A percentile compares a stretch with the other conserved stretches of the same genome.
phyloP scores from a whole-genome alignment of 2,329 filamentous ascomycete species.

The Aspergillus fumigatiaffinis region DNA sequence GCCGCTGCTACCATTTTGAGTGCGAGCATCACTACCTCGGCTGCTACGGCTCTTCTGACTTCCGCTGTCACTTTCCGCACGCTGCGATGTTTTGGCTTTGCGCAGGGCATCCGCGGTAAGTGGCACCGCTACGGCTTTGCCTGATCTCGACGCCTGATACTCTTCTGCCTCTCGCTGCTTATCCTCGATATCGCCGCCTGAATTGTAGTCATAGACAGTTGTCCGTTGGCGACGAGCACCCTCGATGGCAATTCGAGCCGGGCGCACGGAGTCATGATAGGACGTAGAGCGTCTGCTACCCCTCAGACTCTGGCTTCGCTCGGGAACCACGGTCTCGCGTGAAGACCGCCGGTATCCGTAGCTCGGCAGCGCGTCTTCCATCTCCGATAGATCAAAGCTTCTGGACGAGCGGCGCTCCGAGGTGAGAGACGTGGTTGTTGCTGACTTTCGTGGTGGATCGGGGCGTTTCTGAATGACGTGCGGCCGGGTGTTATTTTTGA shows the following conservation, averaged over 20 bases:
- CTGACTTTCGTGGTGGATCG: slow-evolving; percentile 28
- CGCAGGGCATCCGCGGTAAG: slow-evolving; percentile 33
- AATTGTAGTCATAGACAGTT: slow-evolving; percentile 29
- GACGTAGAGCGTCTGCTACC: slow-evolving; percentile 23
- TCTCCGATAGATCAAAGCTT: slow-evolving; percentile 32
- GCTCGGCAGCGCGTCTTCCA: slow-evolving; percentile 31
- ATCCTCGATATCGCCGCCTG: slow-evolving; percentile 30
- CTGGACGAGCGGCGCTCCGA: slow-evolving; percentile 29
- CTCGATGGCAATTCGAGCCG: slow-evolving; percentile 32
- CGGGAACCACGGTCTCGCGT: slow-evolving; percentile 28
- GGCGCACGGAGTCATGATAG: slow-evolving; percentile 31
- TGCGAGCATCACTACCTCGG: slow-evolving; percentile 35
- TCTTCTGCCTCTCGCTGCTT: slow-evolving; percentile 36
- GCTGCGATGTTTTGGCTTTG: slow-evolving; percentile 27
- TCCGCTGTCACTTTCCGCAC: slow-evolving; percentile 36
- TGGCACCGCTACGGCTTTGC: slow-evolving; percentile 21
- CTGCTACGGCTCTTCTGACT: slow-evolving; percentile 42
- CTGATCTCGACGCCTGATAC: slow-evolving; percentile 36
- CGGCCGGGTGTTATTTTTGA: slow-evolving; percentile 24
- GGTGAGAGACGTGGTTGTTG: slow-evolving; percentile 25
- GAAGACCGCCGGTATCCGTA: slow-evolving; percentile 28
- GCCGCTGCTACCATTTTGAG: slow-evolving; percentile 30
- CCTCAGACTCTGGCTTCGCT: slow-evolving; percentile 32
- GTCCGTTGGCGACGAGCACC: slow-evolving; percentile 32
- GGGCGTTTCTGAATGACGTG: slow-evolving; percentile 37